Base-by-base conservation (phyloP, 208 protist species). In the Leishmania braziliensis region DNA sequence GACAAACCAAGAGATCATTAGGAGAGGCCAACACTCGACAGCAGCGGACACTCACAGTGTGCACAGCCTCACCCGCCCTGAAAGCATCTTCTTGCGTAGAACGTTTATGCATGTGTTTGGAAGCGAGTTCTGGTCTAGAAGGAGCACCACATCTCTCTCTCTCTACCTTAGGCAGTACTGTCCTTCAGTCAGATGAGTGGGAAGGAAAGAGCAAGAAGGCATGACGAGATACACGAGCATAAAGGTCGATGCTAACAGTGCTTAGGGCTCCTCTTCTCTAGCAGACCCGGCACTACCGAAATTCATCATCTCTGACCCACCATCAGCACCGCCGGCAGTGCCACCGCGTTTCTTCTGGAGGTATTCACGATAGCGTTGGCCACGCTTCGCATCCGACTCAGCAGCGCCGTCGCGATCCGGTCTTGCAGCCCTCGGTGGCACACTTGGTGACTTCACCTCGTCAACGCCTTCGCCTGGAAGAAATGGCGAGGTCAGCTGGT, bases 321-420 rank as follows among this genome's bases (percentile, higher is more conserved):
- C 60, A 60, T 77, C 74, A 29, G 10, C 36, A 79, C 58, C 36
- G 29, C 51, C 75, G 26, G 29, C 58, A 0, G 63, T 83, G n/a
- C 16, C 80, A 43, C 78, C 81, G 29, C 84, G 72, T 73, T 84
- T 89, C 80, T 87, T 86, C 84, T 90, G 90, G 16, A 96, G 65
- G 75, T 96, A 96, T 53, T 96, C 91, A 56, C 86, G 90, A 78
- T 96, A 96, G 46, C 93, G 87, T 53, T 89, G 71, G 16, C 93
- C 93, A 48, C 84, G 87, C 75, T 29, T 70, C 58, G 78, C 56
- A 18, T 86, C 82, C 29, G 78, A 60, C 70, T 82, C 73, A 0
- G 71, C 65, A 48, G 33, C 78, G 46, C 77, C 39, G 43, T 76
- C 36, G 46, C 72, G 72, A 36, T 23, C 62, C 73, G 82, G 62